phyloP scores from a whole-genome alignment of 805 yeast genomes.

The Teunomyces gatunensis region DNA sequence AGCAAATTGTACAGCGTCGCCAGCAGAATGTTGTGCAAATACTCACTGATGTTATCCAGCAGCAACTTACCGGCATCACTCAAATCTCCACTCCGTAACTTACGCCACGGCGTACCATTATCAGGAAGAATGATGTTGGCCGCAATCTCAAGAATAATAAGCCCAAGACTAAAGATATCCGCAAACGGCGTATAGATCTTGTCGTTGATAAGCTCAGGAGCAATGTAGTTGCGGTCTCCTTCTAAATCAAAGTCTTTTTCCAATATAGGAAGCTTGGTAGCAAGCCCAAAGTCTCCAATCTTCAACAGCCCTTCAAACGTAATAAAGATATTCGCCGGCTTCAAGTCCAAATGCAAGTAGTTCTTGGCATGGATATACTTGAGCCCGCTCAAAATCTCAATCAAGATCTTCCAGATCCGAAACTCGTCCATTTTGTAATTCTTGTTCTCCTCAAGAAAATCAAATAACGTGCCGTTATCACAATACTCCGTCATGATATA shows the following conservation, averaged over 20 bases:
- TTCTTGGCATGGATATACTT: slow-evolving; percentile 71
- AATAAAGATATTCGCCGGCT: slow-evolving; percentile 92
- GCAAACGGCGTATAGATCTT: slow-evolving; percentile 88
- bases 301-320: slow-evolving; percentile 93
- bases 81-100: slow-evolving; percentile 88
- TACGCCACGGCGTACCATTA: slow-evolving; percentile 96
- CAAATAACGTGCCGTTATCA: slow-evolving; percentile 88
- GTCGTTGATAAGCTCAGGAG: slow-evolving; percentile 87
- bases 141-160: slow-evolving; percentile 91
- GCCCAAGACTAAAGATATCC: slow-evolving; percentile 90
- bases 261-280: slow-evolving; percentile 70
- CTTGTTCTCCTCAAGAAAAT: slow-evolving; percentile 72
- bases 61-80: slow-evolving; percentile 90
- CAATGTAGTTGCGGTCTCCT: slow-evolving; percentile 96
- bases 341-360: slow-evolving; percentile 83
- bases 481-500: slow-evolving; percentile 95
- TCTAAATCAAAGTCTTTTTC: slow-evolving; percentile 79
- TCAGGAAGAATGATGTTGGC: slow-evolving; percentile 94
- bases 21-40: slow-evolving; percentile 34
- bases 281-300: slow-evolving; percentile 96
- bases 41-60: slow-evolving; percentile 44
- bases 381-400: slow-evolving; percentile 78
- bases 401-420: slow-evolving; percentile 94
- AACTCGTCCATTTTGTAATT: slow-evolving; percentile 86
- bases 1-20: slow-evolving; percentile 22